Evolutionary conservation across 257 asterid genomes (phyloP), one percentile per base, ranked within the genome.

Genomic region (Penstemon davidsonii): DNA sequence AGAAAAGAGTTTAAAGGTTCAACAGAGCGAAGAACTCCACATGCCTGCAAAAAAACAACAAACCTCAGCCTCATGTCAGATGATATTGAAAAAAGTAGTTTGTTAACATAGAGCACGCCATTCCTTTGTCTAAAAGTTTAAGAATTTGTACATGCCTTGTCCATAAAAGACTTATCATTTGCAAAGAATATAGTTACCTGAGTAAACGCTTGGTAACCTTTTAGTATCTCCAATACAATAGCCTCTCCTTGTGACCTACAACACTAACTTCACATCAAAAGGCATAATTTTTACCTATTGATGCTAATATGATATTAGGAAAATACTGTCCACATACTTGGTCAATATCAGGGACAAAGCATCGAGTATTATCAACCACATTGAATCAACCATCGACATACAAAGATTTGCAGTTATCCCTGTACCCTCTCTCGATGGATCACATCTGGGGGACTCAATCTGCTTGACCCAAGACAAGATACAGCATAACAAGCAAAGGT

Each of bases 241-340:
- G 99, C 99, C 88, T 93, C 99, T 19, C 99, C 99, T 76, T 93
- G 97, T 55, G 99, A 93, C 83, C 99, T 93, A 70, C 59, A 78
- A 76, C 40, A 62, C 55, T 66, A 68, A 52, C 45, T 44, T 53
- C 49, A 63, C 66, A 66, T 83, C 76, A 85, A 59, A 72, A 44
- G 25, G 56, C 61, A 60, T 40, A 55, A 66, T 25, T 53, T 66
- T 46, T 8, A 46, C 56, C 55, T 36, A 63, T 12, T 52, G 36
- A 62, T 15, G 62, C n/a, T 65, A 65, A 51, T 50, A 71, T 66
- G 46, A 67, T 65, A 75, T 8, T 39, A 73, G 70, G 67, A 73
- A 25, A 75, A 75, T 47, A 38, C 67, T 49, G 63, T 68, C 65
- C 70, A 84, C 83, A 36, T 82, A 93, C 99, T 86, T 93, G 68